A percentile compares a stretch with the other conserved stretches of the same genome.
Evolutionary conservation across 1,284 basidiomycete species (phyloP).

Genomic region (Rhodotorula sp.): DNA sequence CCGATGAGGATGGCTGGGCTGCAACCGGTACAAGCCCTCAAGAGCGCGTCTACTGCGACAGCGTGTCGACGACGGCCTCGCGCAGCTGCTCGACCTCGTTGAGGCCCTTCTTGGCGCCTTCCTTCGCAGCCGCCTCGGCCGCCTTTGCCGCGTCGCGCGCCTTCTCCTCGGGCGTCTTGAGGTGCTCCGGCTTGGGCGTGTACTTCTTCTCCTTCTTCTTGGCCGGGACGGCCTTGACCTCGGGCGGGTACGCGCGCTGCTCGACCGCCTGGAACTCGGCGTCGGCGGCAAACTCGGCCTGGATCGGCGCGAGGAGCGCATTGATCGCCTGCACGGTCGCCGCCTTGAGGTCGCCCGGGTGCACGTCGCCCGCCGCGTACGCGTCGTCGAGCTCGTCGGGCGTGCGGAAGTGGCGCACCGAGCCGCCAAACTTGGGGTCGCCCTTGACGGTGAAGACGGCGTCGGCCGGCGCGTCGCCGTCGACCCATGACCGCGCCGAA

Average conservation of each 20-base stretch:
- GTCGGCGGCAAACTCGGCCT: conserved; percentile 66
- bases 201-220: conserved; percentile 43
- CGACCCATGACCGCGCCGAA: conserved; percentile 35
- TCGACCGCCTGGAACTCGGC: conserved; percentile 80
- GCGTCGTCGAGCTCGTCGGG: conserved; percentile 73
- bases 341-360: conserved; percentile 87
- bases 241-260: conserved; percentile 80
- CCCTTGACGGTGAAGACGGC: conserved; percentile 37
- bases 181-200: conserved; percentile 40
- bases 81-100: conserved; percentile 25
- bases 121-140: conserved; percentile 12
- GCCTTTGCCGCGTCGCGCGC: conserved; percentile 36
- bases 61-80: conserved; percentile 27
- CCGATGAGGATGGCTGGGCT: too few species aligned
- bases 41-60: conserved; percentile 6
- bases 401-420: conserved; percentile 51
- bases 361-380: conserved; percentile 73
- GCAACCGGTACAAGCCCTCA: too few species aligned
- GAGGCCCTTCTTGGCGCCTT: conserved; percentile 3
- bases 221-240: conserved; percentile 49
- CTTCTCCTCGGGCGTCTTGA: conserved; percentile 38
- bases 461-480: conserved; percentile 48
- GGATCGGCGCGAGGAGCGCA: conserved; percentile 78
- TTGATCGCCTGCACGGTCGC: conserved; percentile 76
- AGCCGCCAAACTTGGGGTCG: conserved; percentile 39